phyloP scores from a whole-genome alignment of 768 basidiomycete species.

The Kwoniella bestiolae region DNA sequence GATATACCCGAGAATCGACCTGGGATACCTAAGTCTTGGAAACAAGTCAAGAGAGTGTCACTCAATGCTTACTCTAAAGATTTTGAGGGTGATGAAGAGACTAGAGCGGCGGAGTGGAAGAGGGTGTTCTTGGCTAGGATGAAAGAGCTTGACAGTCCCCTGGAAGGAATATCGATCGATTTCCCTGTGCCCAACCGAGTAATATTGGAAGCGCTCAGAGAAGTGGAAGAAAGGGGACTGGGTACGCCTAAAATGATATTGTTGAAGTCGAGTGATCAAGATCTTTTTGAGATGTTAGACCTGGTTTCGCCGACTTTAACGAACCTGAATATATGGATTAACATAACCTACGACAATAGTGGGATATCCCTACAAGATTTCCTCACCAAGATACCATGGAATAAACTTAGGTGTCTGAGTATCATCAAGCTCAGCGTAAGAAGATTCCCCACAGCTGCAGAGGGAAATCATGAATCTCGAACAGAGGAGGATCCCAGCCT shows the following conservation, averaged over 20 bases:
- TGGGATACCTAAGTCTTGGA: not conserved
- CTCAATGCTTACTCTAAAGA: not conserved
- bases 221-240: not conserved
- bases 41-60: not conserved
- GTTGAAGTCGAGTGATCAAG: constrained; percentile 3
- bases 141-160: not conserved
- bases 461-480: not conserved
- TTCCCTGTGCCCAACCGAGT: not conserved
- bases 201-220: not conserved
- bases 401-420: not conserved
- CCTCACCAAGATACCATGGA: not conserved
- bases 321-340: not conserved
- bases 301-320: not conserved
- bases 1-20: not conserved
- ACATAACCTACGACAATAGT: not conserved
- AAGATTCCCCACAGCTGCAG: not conserved
- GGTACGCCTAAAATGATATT: not conserved
- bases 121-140: not conserved
- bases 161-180: constrained; percentile 3
- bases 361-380: not conserved
- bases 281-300: not conserved
- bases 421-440: not conserved
- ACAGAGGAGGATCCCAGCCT: not conserved
- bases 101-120: not conserved
- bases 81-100: not conserved